Evolutionary conservation across 2,329 filamentous ascomycete species (phyloP).

Genomic region (Arachnomyces sp.): DNA sequence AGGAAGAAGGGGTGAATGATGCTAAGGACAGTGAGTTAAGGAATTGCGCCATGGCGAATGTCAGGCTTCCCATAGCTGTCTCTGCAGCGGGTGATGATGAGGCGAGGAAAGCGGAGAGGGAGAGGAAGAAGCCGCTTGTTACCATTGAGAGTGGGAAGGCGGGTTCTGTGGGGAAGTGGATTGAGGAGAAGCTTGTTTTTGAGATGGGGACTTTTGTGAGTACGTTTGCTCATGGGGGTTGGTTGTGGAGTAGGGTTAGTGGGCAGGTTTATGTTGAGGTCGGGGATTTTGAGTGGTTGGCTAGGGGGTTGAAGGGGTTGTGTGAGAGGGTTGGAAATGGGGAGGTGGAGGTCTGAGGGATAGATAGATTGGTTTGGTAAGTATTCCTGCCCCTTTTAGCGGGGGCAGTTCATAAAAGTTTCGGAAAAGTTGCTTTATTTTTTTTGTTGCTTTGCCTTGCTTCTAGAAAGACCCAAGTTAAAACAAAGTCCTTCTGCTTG

Average conservation of each 20-base stretch:
- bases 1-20: conserved; percentile 14
- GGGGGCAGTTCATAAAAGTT: too few species aligned
- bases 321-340: conserved; percentile 45
- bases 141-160: conserved; percentile 30
- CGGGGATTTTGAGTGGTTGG: conserved; percentile 68
- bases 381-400: too few species aligned
- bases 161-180: conserved; percentile 48
- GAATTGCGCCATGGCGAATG: conserved; percentile 63
- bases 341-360: conserved; percentile 20
- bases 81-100: conserved; percentile 22
- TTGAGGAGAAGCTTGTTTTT: conserved; percentile 45
- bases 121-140: conserved; percentile 19
- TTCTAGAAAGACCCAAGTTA: too few species aligned
- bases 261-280: conserved; percentile 79
- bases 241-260: conserved; percentile 66
- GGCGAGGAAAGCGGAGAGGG: conserved; percentile 8
- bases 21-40: conserved; percentile 38
- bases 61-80: conserved; percentile 59
- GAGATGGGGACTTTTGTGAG: conserved; percentile 67
- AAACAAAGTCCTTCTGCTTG: too few species aligned
- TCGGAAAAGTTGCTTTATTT: too few species aligned
- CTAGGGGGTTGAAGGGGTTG: conserved; percentile 49
- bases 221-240: conserved; percentile 52
- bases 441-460: background rate
- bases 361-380: too few species aligned